A percentile compares a stretch with the other conserved stretches of the same genome.
Evolutionary conservation across 2,329 filamentous ascomycete genomes (phyloP).

Genomic region (Cercospora sp.): DNA sequence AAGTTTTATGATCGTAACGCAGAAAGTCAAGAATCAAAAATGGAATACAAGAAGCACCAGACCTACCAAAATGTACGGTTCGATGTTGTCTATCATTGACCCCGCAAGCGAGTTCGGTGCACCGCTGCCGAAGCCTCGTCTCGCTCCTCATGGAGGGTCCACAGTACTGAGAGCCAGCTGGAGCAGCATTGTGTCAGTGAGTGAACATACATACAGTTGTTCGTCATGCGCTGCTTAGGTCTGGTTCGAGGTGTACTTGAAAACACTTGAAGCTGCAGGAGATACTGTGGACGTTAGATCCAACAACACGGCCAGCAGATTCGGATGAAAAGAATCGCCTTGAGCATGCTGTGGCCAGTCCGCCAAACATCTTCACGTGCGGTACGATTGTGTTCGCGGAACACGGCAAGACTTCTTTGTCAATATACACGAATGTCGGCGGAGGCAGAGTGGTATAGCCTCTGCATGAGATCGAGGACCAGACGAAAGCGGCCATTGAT

Average conservation of each 20-base stretch:
- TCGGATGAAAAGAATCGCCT: background rate
- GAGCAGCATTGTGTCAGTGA: background rate
- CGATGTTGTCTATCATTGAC: background rate
- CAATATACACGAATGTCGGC: too few relatives aligned
- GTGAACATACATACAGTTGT: background rate
- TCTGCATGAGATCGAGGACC: too few relatives aligned
- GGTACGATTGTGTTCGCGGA: background rate
- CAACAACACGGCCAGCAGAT: background rate
- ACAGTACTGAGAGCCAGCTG: background rate
- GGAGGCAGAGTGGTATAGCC: too few relatives aligned
- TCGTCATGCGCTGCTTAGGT: background rate
- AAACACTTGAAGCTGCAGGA: background rate
- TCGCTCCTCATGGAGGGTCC: conserved; percentile 2
- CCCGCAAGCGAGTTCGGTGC: conserved; percentile 21
- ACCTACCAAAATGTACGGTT: background rate
- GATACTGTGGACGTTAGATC: background rate
- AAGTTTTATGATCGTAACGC: background rate
- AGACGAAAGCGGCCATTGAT: too few relatives aligned
- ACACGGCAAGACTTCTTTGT: background rate
- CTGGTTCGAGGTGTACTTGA: background rate
- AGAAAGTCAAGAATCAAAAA: too few relatives aligned
- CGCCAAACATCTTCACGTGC: background rate
- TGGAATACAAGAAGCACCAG: background rate
- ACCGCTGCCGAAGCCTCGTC: conserved; percentile 10
- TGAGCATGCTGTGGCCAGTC: background rate